Evolutionary conservation across 2,329 filamentous ascomycete genomes (phyloP), one percentile per base, ranked within the genome.

Genomic region (Cryphonectria parasitica): DNA sequence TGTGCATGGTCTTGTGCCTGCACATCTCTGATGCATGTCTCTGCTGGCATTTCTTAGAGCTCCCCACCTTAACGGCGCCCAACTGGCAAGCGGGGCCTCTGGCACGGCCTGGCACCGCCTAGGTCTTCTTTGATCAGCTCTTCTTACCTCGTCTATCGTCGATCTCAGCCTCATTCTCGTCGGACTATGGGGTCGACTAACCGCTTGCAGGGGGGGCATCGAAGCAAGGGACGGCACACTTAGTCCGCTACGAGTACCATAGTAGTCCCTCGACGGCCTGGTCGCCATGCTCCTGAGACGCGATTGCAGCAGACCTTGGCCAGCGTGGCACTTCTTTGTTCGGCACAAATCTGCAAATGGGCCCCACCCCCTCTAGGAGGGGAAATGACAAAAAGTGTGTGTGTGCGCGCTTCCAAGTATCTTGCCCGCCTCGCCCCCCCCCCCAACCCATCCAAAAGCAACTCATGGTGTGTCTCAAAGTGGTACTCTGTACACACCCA

Each of bases 21-120:
- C 54, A 52, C 64, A 54, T 66, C 64, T 66, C 39, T 49, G 45
- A 64, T 72, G 70, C 70, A 72, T 72, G 70, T 72, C 70, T 70
- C 63, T 67, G 64, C 65, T 72, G 68, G 68, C 61, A 54, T 64
- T 62, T 68, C 66, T 69, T 62, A 34, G 45, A 56, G 54, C 65
- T 61, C n/a, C 34, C 41, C 64, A 56, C 64, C 52, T 43, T 41
- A 36, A 22, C 64, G 36, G 39, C 31, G 49, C 39, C 49, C 39
- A 34, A 61, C 56, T 31, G 28, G 54, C 45, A 43, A 45, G 65
- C n/a, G 54, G 65, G 65, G 25, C 45, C 45, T 49, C 45, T 49
- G 45, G 22, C 22, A 49, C 22, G 45, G 45, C 45, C 45, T 22
- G 45, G 17, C 19, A 49, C 7, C 4, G 3, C 65, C 31, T 22